Evolutionary conservation across 108 stramenopile genomes (phyloP).

Genomic region (Skeletonema potamos): DNA sequence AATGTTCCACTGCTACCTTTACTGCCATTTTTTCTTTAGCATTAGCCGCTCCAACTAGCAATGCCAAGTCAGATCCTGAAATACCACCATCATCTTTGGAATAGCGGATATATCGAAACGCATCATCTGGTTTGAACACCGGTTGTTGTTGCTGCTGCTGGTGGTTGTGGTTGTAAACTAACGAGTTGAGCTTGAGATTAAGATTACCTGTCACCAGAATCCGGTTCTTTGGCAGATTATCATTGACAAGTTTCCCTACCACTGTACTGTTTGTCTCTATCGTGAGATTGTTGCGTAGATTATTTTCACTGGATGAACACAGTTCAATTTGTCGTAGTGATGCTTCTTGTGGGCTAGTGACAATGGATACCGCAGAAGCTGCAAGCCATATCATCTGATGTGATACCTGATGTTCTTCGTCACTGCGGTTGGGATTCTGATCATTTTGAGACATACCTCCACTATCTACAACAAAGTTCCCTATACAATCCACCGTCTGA

Average conservation of each 20-base stretch:
- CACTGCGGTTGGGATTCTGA: not conserved
- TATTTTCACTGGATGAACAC: constrained; percentile 5
- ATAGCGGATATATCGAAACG: constrained; percentile 34
- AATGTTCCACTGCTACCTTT: constrained; percentile 31
- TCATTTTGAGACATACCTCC: not conserved
- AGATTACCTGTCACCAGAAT: constrained; percentile 23
- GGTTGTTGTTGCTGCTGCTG: constrained; percentile 3
- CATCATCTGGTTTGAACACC: constrained; percentile 31
- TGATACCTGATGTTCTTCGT: not conserved
- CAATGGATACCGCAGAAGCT: constrained; percentile 33
- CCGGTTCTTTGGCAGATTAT: constrained; percentile 27
- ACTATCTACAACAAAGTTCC: constrained; percentile 16
- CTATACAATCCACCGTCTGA: constrained; percentile 45
- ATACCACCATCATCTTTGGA: constrained; percentile 39
- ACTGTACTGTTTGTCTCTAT: not conserved
- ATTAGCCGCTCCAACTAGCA: constrained; percentile 27
- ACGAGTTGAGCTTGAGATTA: constrained; percentile 26
- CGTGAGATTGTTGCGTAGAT: not conserved
- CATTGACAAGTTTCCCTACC: not conserved
- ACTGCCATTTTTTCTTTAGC: constrained; percentile 35
- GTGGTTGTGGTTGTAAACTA: constrained; percentile 14
- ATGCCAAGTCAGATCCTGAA: constrained; percentile 20
- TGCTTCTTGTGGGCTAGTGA: constrained; percentile 31
- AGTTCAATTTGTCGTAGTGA: constrained; percentile 41
- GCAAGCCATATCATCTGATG: constrained; percentile 11